Evolutionary conservation across 2,329 filamentous ascomycete genomes (phyloP), one percentile per base, ranked within the genome.

Genomic region (Harringtonia aguacate): DNA sequence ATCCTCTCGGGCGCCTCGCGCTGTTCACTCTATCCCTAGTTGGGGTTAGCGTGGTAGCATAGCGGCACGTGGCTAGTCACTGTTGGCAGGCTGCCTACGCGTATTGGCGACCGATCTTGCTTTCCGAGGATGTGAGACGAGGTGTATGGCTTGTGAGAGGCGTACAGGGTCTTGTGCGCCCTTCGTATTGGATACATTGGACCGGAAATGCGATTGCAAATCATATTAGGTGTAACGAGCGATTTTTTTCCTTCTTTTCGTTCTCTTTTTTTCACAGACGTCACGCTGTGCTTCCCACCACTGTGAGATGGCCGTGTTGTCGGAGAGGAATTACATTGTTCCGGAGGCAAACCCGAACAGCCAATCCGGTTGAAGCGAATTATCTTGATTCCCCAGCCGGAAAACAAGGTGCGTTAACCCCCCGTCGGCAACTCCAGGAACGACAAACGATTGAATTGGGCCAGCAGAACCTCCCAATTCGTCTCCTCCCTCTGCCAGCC

Each of bases 21-120:
- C 9, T 39, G 34, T 17, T 17, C 7, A 9, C 17, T 35, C 43
- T 48, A 48, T 24, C 30, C 40, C 17, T 3, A 1, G 9, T 43
- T 4, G 7, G 28, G 36, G 29, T 24, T 47, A 44, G 35, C 22
- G 15, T 12, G 4, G 28, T 1, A 33, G 9, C 6, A 22, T 22
- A 0, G 5, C 22, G 36, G 51, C 52, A 53, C 52, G 52, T 52
- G 50, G 48, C 48, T 36, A 41, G 50, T 48, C 48, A 51, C 50
- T 46, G 52, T 44, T 48, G 47, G 47, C 22, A 36, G 41, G 21
- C n/a, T 29, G 28, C 28, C n/a, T n/a, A n/a, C n/a, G n/a, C n/a
- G n/a, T n/a, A n/a, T n/a, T n/a, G n/a, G n/a, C n/a, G n/a, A n/a
- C n/a, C n/a, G n/a, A n/a, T n/a, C n/a, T n/a, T n/a, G n/a, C n/a